Evolutionary conservation across 2,329 filamentous ascomycete genomes (phyloP).

Genomic region (Fusarium nanum): DNA sequence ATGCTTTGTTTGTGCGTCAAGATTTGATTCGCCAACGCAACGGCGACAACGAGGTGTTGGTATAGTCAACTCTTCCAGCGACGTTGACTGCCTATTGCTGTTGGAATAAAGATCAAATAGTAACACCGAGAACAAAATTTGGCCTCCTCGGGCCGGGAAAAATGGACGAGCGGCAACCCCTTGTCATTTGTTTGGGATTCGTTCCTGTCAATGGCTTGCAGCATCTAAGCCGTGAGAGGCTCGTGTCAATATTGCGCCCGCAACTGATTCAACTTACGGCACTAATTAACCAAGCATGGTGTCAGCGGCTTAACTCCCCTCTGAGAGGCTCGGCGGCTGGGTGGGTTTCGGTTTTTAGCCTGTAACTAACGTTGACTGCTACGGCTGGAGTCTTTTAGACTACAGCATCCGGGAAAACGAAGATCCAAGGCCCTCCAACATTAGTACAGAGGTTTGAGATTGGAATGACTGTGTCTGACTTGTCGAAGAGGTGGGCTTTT

Average conservation of each 20-base stretch:
- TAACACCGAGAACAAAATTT: conserved; percentile 22
- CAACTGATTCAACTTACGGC: conserved; percentile 45
- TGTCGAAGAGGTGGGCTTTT: too few relatives aligned
- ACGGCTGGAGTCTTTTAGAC: background rate
- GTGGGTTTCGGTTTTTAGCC: conserved; percentile 31
- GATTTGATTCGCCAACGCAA: background rate
- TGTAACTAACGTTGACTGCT: conserved; percentile 27
- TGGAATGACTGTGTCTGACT: background rate
- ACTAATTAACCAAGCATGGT: conserved; percentile 42
- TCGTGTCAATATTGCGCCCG: conserved; percentile 45
- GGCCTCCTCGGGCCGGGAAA: conserved; percentile 25
- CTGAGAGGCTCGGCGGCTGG: conserved; percentile 10
- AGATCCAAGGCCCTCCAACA: conserved; percentile 31
- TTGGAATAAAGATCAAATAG: conserved; percentile 15
- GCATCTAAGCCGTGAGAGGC: conserved; percentile 34
- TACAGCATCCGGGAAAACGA: conserved; percentile 28
- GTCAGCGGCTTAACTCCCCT: conserved; percentile 40
- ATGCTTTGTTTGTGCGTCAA: background rate
- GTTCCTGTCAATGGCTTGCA: conserved; percentile 35
- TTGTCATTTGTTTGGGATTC: conserved; percentile 27
- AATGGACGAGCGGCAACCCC: conserved; percentile 24
- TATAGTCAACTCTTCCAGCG: conserved; percentile 1
- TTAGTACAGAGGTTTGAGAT: background rate
- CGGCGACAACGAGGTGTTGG: background rate
- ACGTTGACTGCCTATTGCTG: background rate